A percentile compares a stretch with the other conserved stretches of the same genome.
Conservation (phyloP, 2,329 filamentous ascomycete genomes). For the Fusarium verrucosum region DNA sequence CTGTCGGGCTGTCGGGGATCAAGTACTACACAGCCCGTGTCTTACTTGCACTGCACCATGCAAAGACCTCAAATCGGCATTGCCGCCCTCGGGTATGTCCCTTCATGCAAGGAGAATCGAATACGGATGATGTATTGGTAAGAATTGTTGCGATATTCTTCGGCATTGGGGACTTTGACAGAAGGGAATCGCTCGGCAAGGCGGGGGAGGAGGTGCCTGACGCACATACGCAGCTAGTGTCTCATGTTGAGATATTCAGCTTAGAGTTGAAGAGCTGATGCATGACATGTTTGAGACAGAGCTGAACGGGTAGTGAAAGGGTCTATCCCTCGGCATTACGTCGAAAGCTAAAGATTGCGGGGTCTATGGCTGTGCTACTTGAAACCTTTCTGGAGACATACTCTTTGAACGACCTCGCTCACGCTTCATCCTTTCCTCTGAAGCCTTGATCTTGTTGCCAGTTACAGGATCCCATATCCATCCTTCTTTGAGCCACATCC, state of each 20-base stretch:
- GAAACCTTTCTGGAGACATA: background rate
- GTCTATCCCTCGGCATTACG: too few species aligned
- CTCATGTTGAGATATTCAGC: background rate
- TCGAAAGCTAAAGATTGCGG: background rate
- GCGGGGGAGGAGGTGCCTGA: background rate
- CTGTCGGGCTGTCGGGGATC: background rate
- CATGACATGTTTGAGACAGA: background rate
- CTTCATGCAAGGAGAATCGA: background rate
- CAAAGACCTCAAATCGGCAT: background rate
- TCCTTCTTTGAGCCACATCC: slow-evolving; percentile 31
- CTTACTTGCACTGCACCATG: background rate
- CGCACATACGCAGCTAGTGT: background rate
- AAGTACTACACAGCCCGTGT: background rate
- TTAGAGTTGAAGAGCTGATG: background rate
- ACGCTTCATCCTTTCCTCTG: background rate
- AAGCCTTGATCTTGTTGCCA: background rate
- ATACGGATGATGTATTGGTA: background rate
- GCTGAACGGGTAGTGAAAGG: background rate
- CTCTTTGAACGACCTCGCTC: background rate
- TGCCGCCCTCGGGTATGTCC: too few species aligned
- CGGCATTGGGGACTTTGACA: background rate
- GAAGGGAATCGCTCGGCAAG: background rate
- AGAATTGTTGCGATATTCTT: background rate
- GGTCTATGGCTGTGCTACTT: background rate
- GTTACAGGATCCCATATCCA: slow-evolving; percentile 34